These are phyloP conservation scores for Corynascus novoguineensis DNA, from an alignment of 495 filamentous ascomycete species.

Conservation along the genomic window DNA sequence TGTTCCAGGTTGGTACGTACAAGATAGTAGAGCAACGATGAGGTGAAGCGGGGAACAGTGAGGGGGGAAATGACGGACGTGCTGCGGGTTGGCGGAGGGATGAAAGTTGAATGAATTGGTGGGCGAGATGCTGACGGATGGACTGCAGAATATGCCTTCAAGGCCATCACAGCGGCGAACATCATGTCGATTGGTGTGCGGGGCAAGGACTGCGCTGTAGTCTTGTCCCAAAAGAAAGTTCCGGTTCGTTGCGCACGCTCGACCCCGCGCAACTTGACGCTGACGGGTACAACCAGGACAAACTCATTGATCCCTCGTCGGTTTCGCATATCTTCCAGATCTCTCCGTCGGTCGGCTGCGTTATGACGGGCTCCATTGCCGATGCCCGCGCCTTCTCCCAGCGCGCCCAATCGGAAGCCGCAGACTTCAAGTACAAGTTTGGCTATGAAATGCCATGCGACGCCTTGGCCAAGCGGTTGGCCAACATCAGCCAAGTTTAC, in stretches of 20 bases:
- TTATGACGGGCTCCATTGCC: constrained; percentile 98
- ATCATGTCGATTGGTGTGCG: constrained; percentile 95
- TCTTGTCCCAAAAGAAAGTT: constrained; percentile 98
- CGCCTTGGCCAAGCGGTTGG: constrained; percentile 89
- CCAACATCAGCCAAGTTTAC: constrained; percentile 98
- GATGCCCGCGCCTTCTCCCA: constrained; percentile 89
- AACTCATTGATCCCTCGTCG: constrained; percentile 94
- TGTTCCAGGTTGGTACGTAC: constrained; percentile 97
- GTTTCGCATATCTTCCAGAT: constrained; percentile 97
- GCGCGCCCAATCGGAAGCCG: constrained; percentile 90
- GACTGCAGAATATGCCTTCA: constrained; percentile 94
- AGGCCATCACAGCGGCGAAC: constrained; percentile 97
- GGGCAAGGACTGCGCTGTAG: constrained; percentile 94
- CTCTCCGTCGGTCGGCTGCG: constrained; percentile 92
- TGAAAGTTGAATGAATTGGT: background rate
- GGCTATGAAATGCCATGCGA: constrained; percentile 99
- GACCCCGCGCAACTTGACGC: background rate
- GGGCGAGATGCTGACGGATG: constrained; percentile 28
- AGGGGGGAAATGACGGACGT: background rate
- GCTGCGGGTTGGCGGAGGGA: background rate
- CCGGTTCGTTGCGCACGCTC: constrained; percentile 61
- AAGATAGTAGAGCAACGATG: background rate
- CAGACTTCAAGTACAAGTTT: constrained; percentile 95
- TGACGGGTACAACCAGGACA: constrained; percentile 61
- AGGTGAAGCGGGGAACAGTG: background rate